phyloP scores from a whole-genome alignment of 2,329 filamentous ascomycete species.

The Leptographium procerum region DNA sequence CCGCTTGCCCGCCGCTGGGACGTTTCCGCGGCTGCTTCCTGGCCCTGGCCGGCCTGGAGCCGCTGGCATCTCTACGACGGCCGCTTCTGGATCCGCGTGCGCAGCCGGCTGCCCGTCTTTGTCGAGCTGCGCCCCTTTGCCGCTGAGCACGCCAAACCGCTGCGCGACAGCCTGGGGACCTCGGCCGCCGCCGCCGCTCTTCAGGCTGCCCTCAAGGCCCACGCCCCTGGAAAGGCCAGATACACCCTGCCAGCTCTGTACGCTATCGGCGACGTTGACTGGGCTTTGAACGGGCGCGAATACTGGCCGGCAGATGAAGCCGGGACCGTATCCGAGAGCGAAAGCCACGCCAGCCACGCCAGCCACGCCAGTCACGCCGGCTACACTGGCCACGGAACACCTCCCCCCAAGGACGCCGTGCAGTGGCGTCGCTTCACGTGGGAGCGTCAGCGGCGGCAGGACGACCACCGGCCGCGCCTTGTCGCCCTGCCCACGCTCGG shows the following conservation, averaged over 20 bases:
- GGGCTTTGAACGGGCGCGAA: constrained; percentile 8
- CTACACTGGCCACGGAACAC: too few relatives aligned
- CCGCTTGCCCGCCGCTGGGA: constrained; percentile 7
- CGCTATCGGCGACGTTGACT: constrained; percentile 24
- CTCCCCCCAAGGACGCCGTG: too few relatives aligned
- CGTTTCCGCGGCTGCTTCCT: constrained; percentile 4
- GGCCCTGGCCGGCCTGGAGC: constrained; percentile 20
- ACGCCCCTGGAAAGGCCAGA: constrained; percentile 43
- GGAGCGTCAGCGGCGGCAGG: constrained; percentile 4
- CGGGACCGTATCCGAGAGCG: neutral
- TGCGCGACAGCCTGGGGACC: constrained; percentile 30
- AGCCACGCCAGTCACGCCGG: too few relatives aligned
- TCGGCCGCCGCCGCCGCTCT: constrained; percentile 15
- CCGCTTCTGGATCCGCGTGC: constrained; percentile 48
- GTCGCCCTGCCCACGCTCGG: constrained; percentile 43
- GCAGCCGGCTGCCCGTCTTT: constrained; percentile 28
- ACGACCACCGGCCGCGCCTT: constrained; percentile 22
- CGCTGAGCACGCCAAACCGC: constrained; percentile 30
- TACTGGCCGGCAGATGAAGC: constrained; percentile 8
- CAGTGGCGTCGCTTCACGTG: constrained; percentile 1
- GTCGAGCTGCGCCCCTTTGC: constrained; percentile 36
- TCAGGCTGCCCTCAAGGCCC: constrained; percentile 30
- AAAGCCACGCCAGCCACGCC: neutral
- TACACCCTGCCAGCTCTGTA: constrained; percentile 47
- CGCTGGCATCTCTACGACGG: constrained; percentile 42